Percentiles rank a stretch among this genome's conserved stretches.
These are phyloP conservation scores for Pseudozyma thailandica DNA, from an alignment of 1,284 basidiomycete species.

Conservation along the genomic window DNA sequence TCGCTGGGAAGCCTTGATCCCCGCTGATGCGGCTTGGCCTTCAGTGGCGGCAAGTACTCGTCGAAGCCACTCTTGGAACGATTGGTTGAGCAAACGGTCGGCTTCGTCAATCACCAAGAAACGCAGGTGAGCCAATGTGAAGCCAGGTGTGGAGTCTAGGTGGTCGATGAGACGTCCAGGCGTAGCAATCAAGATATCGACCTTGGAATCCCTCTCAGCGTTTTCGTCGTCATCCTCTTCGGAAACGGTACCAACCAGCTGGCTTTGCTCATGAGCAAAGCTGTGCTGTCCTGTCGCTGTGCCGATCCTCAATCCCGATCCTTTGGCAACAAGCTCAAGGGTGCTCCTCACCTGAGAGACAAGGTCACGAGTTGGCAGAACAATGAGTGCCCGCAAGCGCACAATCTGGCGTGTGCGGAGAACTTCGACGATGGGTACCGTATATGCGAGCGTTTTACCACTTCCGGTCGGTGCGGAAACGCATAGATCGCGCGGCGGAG, in stretches of 20 bases:
- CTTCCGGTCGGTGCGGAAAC: slow-evolving; percentile 98
- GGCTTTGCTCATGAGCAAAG: slow-evolving; percentile 63
- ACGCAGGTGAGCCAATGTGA: slow-evolving; percentile 90
- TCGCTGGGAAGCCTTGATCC: neutral
- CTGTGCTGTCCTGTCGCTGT: slow-evolving; percentile 64
- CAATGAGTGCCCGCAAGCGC: slow-evolving; percentile 86
- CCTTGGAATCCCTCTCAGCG: slow-evolving; percentile 67
- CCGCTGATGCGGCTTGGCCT: slow-evolving; percentile 4
- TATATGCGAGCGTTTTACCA: slow-evolving; percentile 95
- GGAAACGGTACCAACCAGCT: slow-evolving; percentile 32
- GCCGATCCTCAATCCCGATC: slow-evolving; percentile 83
- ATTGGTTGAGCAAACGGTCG: slow-evolving; percentile 90
- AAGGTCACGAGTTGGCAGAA: slow-evolving; percentile 94
- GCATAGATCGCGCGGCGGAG: slow-evolving; percentile 83
- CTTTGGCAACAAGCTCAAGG: slow-evolving; percentile 79
- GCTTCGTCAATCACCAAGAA: slow-evolving; percentile 98
- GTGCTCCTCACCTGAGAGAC: slow-evolving; percentile 92
- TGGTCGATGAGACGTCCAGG: slow-evolving; percentile 96
- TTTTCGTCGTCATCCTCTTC: slow-evolving; percentile 11
- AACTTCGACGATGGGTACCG: slow-evolving; percentile 85
- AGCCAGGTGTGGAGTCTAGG: slow-evolving; percentile 82
- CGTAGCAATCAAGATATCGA: slow-evolving; percentile 94
- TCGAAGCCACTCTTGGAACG: slow-evolving; percentile 89
- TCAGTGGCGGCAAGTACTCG: slow-evolving; percentile 49
- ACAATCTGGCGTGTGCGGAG: slow-evolving; percentile 31